A percentile compares a stretch with the other conserved stretches of the same genome.
phyloP scores from a whole-genome alignment of 352 stramenopile species.

The Globisporangium viniferum region DNA sequence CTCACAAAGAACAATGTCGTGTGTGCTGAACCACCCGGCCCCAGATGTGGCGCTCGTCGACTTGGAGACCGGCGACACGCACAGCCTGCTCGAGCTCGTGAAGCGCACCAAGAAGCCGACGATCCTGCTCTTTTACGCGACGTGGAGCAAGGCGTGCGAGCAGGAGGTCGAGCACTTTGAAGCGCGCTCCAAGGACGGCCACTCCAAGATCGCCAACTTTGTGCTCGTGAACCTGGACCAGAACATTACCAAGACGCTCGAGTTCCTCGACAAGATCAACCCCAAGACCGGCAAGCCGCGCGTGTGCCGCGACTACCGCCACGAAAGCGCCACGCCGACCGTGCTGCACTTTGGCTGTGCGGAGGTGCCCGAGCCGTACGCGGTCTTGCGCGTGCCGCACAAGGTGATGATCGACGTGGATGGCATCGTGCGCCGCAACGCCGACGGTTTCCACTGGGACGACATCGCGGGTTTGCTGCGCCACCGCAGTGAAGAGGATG shows the following conservation, averaged over 20 bases:
- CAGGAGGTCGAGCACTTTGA: slow-evolving; percentile 56
- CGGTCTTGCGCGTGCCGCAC: slow-evolving; percentile 45
- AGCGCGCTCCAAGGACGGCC: slow-evolving; percentile 45
- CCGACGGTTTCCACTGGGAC: slow-evolving; percentile 60
- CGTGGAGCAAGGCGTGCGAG: slow-evolving; percentile 54
- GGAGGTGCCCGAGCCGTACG: slow-evolving; percentile 53
- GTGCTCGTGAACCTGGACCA: slow-evolving; percentile 64
- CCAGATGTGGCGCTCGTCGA: slow-evolving; percentile 47
- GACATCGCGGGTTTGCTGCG: slow-evolving; percentile 48
- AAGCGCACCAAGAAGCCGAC: slow-evolving; percentile 32
- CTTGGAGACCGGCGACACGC: slow-evolving; percentile 43
- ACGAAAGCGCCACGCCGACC: slow-evolving; percentile 39
- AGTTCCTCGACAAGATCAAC: slow-evolving; percentile 44
- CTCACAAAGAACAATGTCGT: slow-evolving; percentile 28
- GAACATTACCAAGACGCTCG: slow-evolving; percentile 44
- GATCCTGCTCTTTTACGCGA: slow-evolving; percentile 61
- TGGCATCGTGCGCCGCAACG: slow-evolving; percentile 45
- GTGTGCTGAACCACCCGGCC: slow-evolving; percentile 44
- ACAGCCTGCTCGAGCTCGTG: slow-evolving; percentile 34
- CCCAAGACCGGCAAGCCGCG: slow-evolving; percentile 33
- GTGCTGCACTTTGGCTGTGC: slow-evolving; percentile 53
- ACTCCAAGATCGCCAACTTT: slow-evolving; percentile 52
- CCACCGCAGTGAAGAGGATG: slow-evolving; percentile 35
- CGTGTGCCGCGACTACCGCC: slow-evolving; percentile 47
- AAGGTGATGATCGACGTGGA: slow-evolving; percentile 46